These are phyloP conservation scores for Septoria linicola DNA, from an alignment of 2,329 filamentous ascomycete species.

Conservation along the genomic window DNA sequence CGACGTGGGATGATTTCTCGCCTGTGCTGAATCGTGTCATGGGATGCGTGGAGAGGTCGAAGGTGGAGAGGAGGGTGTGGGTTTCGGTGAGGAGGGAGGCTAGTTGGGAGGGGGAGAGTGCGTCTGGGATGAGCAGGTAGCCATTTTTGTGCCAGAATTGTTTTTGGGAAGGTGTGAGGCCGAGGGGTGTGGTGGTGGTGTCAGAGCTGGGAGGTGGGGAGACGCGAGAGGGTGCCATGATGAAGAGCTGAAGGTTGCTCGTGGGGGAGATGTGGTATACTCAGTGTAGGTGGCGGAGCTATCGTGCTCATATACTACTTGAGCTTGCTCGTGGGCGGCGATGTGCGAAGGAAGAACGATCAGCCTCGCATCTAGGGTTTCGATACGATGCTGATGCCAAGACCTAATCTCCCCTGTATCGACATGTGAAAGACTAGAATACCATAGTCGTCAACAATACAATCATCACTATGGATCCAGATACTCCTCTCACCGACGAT, in stretches of 20 bases:
- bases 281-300: not conserved
- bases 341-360: not conserved
- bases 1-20: constrained; percentile 71
- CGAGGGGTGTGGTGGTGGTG: constrained; percentile 38
- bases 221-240: constrained; percentile 31
- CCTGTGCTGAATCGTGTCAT: constrained; percentile 94
- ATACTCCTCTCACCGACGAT: constrained; percentile 22
- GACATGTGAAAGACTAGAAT: not conserved
- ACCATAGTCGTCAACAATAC: not conserved
- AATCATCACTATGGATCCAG: constrained; percentile 32
- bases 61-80: constrained; percentile 67
- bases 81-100: constrained; percentile 71
- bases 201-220: constrained; percentile 30
- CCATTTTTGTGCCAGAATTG: constrained; percentile 72
- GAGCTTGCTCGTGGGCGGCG: too few relatives aligned
- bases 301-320: too few relatives aligned
- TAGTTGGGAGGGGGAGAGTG: constrained; percentile 66
- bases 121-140: constrained; percentile 82
- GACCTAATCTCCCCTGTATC: not conserved
- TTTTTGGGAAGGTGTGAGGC: constrained; percentile 69
- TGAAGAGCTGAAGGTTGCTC: not conserved
- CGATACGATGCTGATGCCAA: not conserved
- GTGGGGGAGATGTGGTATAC: not conserved
- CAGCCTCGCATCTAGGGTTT: too few relatives aligned
- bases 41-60: constrained; percentile 80